Percentiles rank a stretch among this genome's conserved stretches.
Evolutionary conservation across 2,329 filamentous ascomycete genomes (phyloP).

Genomic region (Paradendryphiella salina): DNA sequence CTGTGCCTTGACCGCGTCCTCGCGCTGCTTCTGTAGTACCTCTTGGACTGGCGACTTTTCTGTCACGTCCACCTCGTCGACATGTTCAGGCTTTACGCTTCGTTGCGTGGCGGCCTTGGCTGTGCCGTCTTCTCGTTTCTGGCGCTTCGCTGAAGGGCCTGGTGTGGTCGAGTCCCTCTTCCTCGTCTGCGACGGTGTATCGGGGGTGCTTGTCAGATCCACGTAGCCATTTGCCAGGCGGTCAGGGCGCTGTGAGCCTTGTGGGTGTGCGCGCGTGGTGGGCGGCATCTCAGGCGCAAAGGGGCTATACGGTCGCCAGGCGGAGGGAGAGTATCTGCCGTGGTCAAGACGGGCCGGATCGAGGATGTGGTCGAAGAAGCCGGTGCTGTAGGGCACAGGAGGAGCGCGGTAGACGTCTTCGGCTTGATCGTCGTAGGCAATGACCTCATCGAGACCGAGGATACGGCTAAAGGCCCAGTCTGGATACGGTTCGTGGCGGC

Average conservation of each 20-base stretch:
- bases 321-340: slow-evolving; percentile 21
- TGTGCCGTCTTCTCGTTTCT: slow-evolving; percentile 28
- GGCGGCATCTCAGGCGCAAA: slow-evolving; percentile 19
- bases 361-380: slow-evolving; percentile 39
- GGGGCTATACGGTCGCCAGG: slow-evolving; percentile 9
- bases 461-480: not conserved
- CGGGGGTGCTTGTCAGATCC: slow-evolving; percentile 38
- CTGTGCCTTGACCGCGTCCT: slow-evolving; percentile 56
- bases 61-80: slow-evolving; percentile 58
- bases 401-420: slow-evolving; percentile 19
- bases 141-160: slow-evolving; percentile 41
- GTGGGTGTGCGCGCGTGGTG: slow-evolving; percentile 18
- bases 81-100: slow-evolving; percentile 21
- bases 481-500: not conserved
- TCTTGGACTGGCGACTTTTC: slow-evolving; percentile 49
- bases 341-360: slow-evolving; percentile 28
- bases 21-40: slow-evolving; percentile 56
- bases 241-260: slow-evolving; percentile 19
- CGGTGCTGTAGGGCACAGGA: slow-evolving; percentile 21
- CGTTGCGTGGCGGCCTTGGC: slow-evolving; percentile 1
- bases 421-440: slow-evolving; percentile 17
- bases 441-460: not conserved
- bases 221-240: slow-evolving; percentile 44
- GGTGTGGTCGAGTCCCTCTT: slow-evolving; percentile 30
- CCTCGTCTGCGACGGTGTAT: slow-evolving; percentile 26